A percentile compares a stretch with the other conserved stretches of the same genome.
These are phyloP conservation scores for Sequoia sempervirens DNA, from an alignment of 75 land plant species.

Conservation along the genomic window DNA sequence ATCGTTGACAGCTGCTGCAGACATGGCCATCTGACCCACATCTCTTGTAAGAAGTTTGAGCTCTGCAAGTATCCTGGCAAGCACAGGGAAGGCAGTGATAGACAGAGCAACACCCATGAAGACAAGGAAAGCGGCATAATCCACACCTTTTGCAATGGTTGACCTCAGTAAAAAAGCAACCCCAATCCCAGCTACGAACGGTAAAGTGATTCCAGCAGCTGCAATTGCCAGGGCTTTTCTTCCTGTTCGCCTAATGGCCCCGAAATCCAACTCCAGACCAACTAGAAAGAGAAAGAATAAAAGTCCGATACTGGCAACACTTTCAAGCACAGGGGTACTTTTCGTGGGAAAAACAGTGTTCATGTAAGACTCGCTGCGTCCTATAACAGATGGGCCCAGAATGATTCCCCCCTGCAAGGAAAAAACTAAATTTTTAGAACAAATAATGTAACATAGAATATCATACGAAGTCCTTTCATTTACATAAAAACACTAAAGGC, in stretches of 20 bases:
- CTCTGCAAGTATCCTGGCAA: constrained; percentile 87
- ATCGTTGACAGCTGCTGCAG: too few species aligned
- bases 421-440: too few species aligned
- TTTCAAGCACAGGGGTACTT: constrained; percentile 62
- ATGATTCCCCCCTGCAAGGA: constrained; percentile 61
- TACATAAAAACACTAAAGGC: too few species aligned
- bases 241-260: constrained; percentile 53
- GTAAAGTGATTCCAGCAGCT: constrained; percentile 57
- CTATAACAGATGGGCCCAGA: constrained; percentile 80
- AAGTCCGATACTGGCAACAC: constrained; percentile 71
- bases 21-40: too few species aligned
- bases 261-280: constrained; percentile 69
- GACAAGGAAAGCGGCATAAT: constrained; percentile 48
- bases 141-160: constrained; percentile 48
- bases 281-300: constrained; percentile 82
- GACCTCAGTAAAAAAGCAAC: constrained; percentile 44
- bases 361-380: constrained; percentile 37
- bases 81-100: constrained; percentile 86
- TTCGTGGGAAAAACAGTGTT: constrained; percentile 48
- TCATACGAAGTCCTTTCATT: too few species aligned
- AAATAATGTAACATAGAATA: too few species aligned
- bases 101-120: constrained; percentile 92
- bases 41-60: constrained; percentile 85
- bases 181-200: constrained; percentile 63
- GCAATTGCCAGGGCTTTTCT: constrained; percentile 56